These are phyloP conservation scores for Tilletia indica DNA, from an alignment of 1,284 basidiomycete genomes.

Conservation along the genomic window DNA sequence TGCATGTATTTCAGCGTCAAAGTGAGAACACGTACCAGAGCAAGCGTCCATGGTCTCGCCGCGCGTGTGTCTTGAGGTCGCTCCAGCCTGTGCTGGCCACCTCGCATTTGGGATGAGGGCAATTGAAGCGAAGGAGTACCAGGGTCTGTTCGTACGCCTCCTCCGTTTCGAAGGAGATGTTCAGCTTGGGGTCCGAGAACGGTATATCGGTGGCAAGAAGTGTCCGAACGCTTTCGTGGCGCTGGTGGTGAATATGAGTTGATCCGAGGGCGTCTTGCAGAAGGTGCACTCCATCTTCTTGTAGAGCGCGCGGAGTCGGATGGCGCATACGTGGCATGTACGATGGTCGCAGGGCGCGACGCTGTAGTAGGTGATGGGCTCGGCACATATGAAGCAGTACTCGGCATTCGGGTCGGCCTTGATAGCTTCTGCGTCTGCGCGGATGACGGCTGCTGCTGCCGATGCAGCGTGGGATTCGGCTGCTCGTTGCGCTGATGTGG, in stretches of 20 bases:
- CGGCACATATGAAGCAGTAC: conserved; percentile 92
- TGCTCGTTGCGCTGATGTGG: not conserved
- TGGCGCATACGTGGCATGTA: conserved; percentile 86
- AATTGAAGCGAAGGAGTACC: conserved; percentile 72
- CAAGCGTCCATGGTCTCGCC: conserved; percentile 71
- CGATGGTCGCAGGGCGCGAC: conserved; percentile 87
- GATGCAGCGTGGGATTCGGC: conserved; percentile 21
- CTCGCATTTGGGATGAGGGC: conserved; percentile 64
- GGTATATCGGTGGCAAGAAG: conserved; percentile 43
- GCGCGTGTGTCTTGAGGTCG: conserved; percentile 77
- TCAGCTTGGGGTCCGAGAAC: conserved; percentile 59
- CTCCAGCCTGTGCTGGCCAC: conserved; percentile 83
- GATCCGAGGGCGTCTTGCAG: conserved; percentile 72
- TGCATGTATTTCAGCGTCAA: not conserved
- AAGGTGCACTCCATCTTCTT: conserved; percentile 84
- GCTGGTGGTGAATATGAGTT: conserved; percentile 78
- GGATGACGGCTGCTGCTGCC: not conserved
- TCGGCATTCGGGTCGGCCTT: conserved; percentile 46
- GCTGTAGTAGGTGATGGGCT: conserved; percentile 85
- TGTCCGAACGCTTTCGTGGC: conserved; percentile 53
- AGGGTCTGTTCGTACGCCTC: conserved; percentile 94
- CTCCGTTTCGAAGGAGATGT: conserved; percentile 81
- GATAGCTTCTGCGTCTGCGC: conserved; percentile 56
- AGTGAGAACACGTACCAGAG: conserved; percentile 68
- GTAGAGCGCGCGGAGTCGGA: conserved; percentile 88